Conservation (phyloP, 441 rosid genomes). For the Syzygium syzygioides region DNA sequence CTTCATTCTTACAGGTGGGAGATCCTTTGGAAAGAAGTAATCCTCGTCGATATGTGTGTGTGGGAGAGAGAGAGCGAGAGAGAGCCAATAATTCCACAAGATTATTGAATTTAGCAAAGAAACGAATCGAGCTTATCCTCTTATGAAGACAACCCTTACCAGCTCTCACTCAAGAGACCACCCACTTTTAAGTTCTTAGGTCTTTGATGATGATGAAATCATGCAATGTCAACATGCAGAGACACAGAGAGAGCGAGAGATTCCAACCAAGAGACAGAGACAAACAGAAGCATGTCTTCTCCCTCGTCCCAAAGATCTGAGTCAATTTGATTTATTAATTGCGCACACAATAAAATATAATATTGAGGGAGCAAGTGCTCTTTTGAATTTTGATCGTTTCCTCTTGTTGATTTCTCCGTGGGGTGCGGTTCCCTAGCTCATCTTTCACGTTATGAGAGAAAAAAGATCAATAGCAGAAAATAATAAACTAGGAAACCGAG, state of each 20-base stretch:
- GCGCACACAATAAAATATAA: background rate
- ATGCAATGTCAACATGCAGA: conserved; percentile 27
- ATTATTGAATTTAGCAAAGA: conserved; percentile 10
- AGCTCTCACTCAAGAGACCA: conserved; percentile 37
- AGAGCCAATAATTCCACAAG: conserved; percentile 21
- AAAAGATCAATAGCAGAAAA: conserved; percentile 2
- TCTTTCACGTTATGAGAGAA: background rate
- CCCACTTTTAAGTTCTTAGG: conserved; percentile 21
- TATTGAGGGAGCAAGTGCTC: conserved; percentile 26
- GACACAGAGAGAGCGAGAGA: conserved; percentile 15
- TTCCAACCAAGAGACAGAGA: conserved; percentile 52
- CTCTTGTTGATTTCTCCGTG: conserved; percentile 50
- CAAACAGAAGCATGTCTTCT: conserved; percentile 53
- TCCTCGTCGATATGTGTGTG: background rate
- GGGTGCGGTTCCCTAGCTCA: conserved; percentile 40
- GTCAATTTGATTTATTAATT: conserved; percentile 10
- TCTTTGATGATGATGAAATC: conserved; percentile 36
- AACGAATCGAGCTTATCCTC: conserved; percentile 37
- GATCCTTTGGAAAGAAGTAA: background rate
- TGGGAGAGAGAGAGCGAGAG: background rate
- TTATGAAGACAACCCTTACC: conserved; percentile 23
- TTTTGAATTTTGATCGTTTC: conserved; percentile 50
- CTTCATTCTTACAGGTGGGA: background rate
- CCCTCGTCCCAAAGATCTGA: conserved; percentile 27
- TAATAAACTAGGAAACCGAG: conserved; percentile 27